These are phyloP conservation scores for Brachypodium distachyon DNA, from an alignment of 202 grass and related monocot genomes.

Conservation along the genomic window DNA sequence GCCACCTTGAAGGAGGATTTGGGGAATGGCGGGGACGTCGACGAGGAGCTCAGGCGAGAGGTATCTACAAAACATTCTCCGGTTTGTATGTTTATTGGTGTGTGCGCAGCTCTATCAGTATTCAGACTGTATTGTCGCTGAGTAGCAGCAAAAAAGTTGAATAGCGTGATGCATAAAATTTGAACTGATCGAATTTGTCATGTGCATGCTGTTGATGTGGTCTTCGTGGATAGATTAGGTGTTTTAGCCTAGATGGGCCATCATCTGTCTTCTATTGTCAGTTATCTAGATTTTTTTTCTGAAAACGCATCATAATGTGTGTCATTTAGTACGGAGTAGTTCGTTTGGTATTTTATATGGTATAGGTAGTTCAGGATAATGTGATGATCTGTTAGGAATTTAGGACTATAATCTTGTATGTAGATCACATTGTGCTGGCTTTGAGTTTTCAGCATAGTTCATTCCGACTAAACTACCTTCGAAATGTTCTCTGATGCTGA, in stretches of 20 bases:
- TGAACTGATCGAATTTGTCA: background rate
- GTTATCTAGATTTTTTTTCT: background rate
- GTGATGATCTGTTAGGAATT: background rate
- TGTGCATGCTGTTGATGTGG: background rate
- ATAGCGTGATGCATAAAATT: background rate
- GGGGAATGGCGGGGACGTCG: background rate
- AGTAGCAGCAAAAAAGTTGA: background rate
- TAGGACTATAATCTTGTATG: background rate
- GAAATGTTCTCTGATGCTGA: background rate
- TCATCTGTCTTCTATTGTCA: background rate
- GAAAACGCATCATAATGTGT: too few species aligned
- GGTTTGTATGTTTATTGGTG: background rate
- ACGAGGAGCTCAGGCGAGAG: slow-evolving; percentile 55
- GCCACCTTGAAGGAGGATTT: background rate
- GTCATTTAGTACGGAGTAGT: too few species aligned
- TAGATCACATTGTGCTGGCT: background rate
- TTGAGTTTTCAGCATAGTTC: background rate
- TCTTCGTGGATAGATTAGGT: background rate
- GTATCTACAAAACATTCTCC: background rate
- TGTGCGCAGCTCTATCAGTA: background rate
- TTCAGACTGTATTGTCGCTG: background rate
- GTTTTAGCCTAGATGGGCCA: background rate
- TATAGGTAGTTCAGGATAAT: background rate
- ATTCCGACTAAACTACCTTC: background rate
- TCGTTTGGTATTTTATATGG: too few species aligned